phyloP scores from a whole-genome alignment of 805 yeast species.

The Saccharomycopsis amapae region DNA sequence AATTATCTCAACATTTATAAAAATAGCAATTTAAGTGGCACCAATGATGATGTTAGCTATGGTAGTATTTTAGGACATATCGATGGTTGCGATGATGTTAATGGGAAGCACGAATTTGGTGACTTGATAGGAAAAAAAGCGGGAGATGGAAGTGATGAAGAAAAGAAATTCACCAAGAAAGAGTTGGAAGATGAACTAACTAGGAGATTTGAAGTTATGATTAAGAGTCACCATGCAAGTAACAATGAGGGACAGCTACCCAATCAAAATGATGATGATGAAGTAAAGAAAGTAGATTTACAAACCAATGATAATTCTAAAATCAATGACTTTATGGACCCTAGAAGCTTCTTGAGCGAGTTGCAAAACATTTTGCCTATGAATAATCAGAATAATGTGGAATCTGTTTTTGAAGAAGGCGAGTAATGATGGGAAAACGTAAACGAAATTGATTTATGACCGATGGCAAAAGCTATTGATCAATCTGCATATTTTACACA shows the following conservation, averaged over 20 bases:
- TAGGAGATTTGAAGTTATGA: slow-evolving; percentile 1
- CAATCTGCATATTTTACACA: neutral
- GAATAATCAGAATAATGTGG: neutral
- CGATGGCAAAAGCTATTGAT: neutral
- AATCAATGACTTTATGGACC: neutral
- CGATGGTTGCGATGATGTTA: neutral
- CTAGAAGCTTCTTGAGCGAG: neutral
- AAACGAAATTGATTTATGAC: too few species aligned
- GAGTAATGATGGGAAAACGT: neutral
- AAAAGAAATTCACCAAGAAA: neutral
- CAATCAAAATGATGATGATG: neutral
- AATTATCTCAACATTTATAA: slow-evolving; percentile 20
- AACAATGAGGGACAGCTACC: neutral
- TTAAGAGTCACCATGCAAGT: neutral
- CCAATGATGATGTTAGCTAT: neutral
- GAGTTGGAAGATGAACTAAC: slow-evolving; percentile 1
- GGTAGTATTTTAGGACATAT: neutral
- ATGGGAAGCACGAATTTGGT: neutral
- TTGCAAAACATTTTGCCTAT: neutral
- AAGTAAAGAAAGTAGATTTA: neutral
- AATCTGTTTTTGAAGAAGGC: neutral
- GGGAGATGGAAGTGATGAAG: neutral
- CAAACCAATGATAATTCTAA: slow-evolving; percentile 5
- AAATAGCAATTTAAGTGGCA: neutral
- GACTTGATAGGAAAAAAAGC: neutral